phyloP scores from a whole-genome alignment of 1,139 yeast species.

The Suhomyces ambrosiae region DNA sequence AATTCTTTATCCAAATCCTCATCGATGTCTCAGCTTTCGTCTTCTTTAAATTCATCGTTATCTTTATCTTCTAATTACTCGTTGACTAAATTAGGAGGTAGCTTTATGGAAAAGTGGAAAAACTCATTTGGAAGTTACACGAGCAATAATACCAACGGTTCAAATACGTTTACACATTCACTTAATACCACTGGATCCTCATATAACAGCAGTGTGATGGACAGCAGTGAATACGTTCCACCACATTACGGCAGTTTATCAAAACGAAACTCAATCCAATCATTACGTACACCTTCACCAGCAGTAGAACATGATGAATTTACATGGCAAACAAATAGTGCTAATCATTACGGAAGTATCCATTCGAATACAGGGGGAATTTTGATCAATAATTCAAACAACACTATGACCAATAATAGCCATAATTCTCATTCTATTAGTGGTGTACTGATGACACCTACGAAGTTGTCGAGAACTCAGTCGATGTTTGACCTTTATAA shows the following conservation, averaged over 20 bases:
- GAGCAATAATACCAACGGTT: slow-evolving; percentile 10
- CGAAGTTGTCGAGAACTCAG: slow-evolving; percentile 38
- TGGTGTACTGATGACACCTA: slow-evolving; percentile 18
- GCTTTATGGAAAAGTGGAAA: slow-evolving; percentile 52
- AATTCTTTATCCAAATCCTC: slow-evolving; percentile 37
- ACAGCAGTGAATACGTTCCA: slow-evolving; percentile 21
- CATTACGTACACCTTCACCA: slow-evolving; percentile 49
- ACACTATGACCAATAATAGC: not conserved
- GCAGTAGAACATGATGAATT: slow-evolving; percentile 49
- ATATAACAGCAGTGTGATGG: slow-evolving; percentile 8
- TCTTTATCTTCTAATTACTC: slow-evolving; percentile 44
- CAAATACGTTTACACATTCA: slow-evolving; percentile 7
- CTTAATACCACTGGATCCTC: slow-evolving; percentile 7
- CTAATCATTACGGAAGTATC: slow-evolving; percentile 1
- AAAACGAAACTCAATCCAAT: slow-evolving; percentile 34
- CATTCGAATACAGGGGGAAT: slow-evolving; percentile 4
- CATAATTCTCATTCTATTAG: slow-evolving; percentile 1
- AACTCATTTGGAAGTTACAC: slow-evolving; percentile 28
- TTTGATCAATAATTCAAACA: slow-evolving; percentile 3
- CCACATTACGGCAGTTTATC: slow-evolving; percentile 22
- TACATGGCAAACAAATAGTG: slow-evolving; percentile 27
- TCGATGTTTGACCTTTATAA: slow-evolving; percentile 41
- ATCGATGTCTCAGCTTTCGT: slow-evolving; percentile 47
- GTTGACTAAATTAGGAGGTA: slow-evolving; percentile 44
- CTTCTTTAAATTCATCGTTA: slow-evolving; percentile 43